Evolutionary conservation across 202 grass and related monocot species (phyloP), one percentile per base, ranked within the genome.

Genomic region (Carex arenaria): DNA sequence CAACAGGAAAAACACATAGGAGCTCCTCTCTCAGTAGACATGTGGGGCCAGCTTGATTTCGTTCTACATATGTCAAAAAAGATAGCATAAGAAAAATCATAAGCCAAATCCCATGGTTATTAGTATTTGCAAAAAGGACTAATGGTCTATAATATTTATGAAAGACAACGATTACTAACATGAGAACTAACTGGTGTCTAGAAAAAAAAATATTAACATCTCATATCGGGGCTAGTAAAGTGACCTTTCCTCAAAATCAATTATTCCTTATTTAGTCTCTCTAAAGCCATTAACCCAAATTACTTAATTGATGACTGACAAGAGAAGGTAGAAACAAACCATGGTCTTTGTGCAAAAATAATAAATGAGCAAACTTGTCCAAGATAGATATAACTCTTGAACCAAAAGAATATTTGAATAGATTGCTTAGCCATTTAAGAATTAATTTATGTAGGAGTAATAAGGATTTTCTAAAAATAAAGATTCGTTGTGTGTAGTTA

Each of bases 1-100:
- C 90, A 85, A 90, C 85, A 76, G 95, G 85, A 75, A 92, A 88
- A 62, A 93, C 51, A 78, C 91, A 98, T 7, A 98, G 77, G 84
- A 98, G 88, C 80, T 95, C 95, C 79, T 89, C 93, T 14, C 68
- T 85, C 10, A 92, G 30, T 63, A 60, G 23, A 23, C 81, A 54
- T 80, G 55, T 64, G 78, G n/a, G 45, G 89, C 83, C 85, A 64
- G 86, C 84, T 80, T 30, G 79, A 80, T 68, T 81, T 79, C 89
- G 59, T 64, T 42, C 92, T 98, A 88, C 67, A 91, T 47, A 72
- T 84, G 51, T 80, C 61, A 89, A 73, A 86, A 78, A 79, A 87
- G 65, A 84, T 28, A 79, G 12, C 64, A 75, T 32, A 40, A 71
- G 84, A 72, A 64, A 49, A 49, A 87, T 61, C 60, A 65, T 49